Evolutionary conservation across 2,329 filamentous ascomycete species (phyloP), one percentile per base, ranked within the genome.

Genomic region (Emergomyces pasteurianus): DNA sequence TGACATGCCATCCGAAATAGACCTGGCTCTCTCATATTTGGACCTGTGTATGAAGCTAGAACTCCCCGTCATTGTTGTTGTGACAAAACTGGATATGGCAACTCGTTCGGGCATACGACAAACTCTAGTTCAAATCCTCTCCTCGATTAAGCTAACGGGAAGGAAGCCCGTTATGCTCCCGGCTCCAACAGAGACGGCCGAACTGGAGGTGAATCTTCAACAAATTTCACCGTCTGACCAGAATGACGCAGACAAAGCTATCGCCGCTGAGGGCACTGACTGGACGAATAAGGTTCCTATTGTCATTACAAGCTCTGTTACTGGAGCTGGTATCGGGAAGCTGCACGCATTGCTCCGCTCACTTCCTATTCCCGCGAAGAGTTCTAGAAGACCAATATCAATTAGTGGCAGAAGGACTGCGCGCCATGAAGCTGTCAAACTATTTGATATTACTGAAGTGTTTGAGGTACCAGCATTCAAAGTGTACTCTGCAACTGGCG

Each of bases 381-480:
- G 81, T 8, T 56, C 61, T 9, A 65, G 68, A 34, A 68, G 67
- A 59, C 63, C 58, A n/a, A 60, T 69, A 21, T 63, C 59, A 2
- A 54, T 59, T 21, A 59, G 36, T 26, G 18, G 36, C 31, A 68
- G 42, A 58, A 67, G 63, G n/a, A 55, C 59, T 14, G 52, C 60
- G 1, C 59, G 66, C 0, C 80, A 85, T 62, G 80, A 83, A 60
- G 83, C 85, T 1, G 77, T 78, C 4, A 83, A 83, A 40, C 76
- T 96, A 1, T 97, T 97, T 69, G 89, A 96, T 69, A 83, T 97
- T 28, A 92, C 97, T 70, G 92, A 96, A 67, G 85, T 91, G 0
- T 97, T 95, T 72, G 88, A 83, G 61, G 82, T 92, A 16, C 83
- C 87, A 0, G 81, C 83, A 0, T 83, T 85, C 1, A 85, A 85